Base-by-base conservation (phyloP, 108 stramenopile genomes). In the Hondaea fermentalgiana region DNA sequence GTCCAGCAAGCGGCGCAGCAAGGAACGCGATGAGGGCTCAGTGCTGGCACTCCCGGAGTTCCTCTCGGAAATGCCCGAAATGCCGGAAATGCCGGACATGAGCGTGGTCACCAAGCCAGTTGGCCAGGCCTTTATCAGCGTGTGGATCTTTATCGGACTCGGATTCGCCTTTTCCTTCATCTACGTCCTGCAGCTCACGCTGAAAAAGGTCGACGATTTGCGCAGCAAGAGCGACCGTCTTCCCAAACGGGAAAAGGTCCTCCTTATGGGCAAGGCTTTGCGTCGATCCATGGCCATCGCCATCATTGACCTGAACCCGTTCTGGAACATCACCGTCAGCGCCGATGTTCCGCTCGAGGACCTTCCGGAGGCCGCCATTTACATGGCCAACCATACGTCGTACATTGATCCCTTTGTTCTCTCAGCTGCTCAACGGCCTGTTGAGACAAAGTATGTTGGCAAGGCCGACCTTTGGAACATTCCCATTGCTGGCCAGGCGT, bases 231-330 rank as follows among this genome's bases (percentile, higher is more conserved):
- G 25, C 10, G 64, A 69, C 42, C 64, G 64, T 17, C 64, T 69
- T 23, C 25, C 64, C 25, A 69, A 28, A 3, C 64, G 64, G 21
- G 64, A 69, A 10, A 69, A 23, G 42, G 42, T 23, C 35, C 64
- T 69, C 14, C 10, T 69, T 4, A 69, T 69, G 64, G 64, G 64
- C 64, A 69, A 69, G 64, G 64, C 64, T 23, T 4, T 69, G 25
- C 64, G 64, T 12, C 64, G 17, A 14, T 69, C 64, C 8, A 69
- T 69, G 64, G 64, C 64, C 25, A 69, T 16, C 8, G 64, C 64
- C 8, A 42, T 83, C 49, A 83, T 83, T 23, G 51, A 83, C 76
- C 76, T 83, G 43, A 83, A 83, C 76, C 76, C 76, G 45, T 83
- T 83, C 76, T 83, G 76, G 76, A 47, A 83, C 51, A 6, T 83